These are phyloP conservation scores for Puccinia brachypodii DNA, from an alignment of 1,284 basidiomycete genomes.

Conservation along the genomic window DNA sequence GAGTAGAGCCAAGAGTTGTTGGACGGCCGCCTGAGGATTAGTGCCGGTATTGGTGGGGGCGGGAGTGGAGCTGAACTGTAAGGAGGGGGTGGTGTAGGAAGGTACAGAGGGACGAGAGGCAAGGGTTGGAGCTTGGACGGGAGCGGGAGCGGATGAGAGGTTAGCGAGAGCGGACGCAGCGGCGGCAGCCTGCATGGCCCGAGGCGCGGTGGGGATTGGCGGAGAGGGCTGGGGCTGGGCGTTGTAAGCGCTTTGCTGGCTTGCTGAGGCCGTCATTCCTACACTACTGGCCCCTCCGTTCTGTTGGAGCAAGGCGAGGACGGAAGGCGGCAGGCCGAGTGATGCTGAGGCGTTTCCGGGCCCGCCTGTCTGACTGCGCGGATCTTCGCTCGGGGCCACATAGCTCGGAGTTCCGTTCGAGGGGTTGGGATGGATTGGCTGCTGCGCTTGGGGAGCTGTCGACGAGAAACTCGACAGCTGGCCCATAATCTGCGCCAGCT, in stretches of 20 bases:
- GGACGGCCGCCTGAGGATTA: conserved; percentile 29
- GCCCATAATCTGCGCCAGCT: neutral
- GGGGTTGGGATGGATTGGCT: neutral
- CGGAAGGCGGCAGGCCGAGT: neutral
- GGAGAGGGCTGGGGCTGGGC: neutral
- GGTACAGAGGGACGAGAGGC: neutral
- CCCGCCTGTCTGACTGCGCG: neutral
- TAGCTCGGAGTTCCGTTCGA: neutral
- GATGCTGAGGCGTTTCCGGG: neutral
- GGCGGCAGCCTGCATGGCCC: conserved; percentile 32
- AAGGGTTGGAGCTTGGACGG: neutral
- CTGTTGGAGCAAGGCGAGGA: conserved; percentile 8
- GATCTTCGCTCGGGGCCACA: neutral
- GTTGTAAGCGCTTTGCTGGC: neutral
- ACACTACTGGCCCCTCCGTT: too few species aligned
- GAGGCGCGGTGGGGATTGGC: conserved; percentile 23
- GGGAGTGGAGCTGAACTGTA: neutral
- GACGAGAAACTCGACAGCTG: conserved; percentile 2
- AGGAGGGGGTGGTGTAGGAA: neutral
- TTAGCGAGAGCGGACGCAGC: neutral
- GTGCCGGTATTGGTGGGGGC: neutral
- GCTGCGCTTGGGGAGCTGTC: neutral
- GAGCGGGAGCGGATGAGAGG: neutral
- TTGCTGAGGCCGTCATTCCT: too few species aligned
- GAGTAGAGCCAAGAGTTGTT: conserved; percentile 39